Conservation (phyloP, 208 protist species). For the Acanthamoeba lenticulata region DNA sequence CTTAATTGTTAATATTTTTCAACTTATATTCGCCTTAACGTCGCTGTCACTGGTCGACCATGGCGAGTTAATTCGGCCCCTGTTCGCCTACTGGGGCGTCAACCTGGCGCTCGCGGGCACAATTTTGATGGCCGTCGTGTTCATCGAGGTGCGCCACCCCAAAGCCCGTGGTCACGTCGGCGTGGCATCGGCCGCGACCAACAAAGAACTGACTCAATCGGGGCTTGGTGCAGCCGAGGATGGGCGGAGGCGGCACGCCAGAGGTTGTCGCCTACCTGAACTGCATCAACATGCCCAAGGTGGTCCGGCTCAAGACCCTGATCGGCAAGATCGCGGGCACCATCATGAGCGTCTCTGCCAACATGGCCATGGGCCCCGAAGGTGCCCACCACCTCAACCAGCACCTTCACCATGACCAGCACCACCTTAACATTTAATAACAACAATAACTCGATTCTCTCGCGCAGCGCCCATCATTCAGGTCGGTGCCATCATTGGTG, state of each 20-base stretch:
- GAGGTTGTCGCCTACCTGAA: slow-evolving; percentile 52
- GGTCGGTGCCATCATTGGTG: slow-evolving; percentile 33
- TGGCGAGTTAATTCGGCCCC: background rate
- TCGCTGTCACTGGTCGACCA: background rate
- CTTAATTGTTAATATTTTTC: background rate
- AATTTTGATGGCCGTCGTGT: slow-evolving; percentile 24
- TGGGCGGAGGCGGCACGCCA: slow-evolving; percentile 19
- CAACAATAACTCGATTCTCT: no score
- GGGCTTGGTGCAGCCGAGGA: background rate
- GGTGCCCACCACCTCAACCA: background rate
- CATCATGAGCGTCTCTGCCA: slow-evolving; percentile 14
- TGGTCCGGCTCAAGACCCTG: slow-evolving; percentile 13
- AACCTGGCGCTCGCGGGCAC: background rate
- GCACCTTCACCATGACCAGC: no score
- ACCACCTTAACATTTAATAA: no score
- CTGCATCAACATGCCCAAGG: slow-evolving; percentile 47
- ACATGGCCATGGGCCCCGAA: slow-evolving; percentile 35
- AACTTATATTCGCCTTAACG: background rate
- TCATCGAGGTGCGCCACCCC: slow-evolving; percentile 54
- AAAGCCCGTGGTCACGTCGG: no score
- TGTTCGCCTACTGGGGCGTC: slow-evolving; percentile 1
- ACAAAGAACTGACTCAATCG: background rate
- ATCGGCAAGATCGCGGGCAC: slow-evolving; percentile 43
- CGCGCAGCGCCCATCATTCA: slow-evolving; percentile 30
- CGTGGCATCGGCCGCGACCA: no score